phyloP scores from a whole-genome alignment of 345 rosid species.

The Corchorus olitorius region DNA sequence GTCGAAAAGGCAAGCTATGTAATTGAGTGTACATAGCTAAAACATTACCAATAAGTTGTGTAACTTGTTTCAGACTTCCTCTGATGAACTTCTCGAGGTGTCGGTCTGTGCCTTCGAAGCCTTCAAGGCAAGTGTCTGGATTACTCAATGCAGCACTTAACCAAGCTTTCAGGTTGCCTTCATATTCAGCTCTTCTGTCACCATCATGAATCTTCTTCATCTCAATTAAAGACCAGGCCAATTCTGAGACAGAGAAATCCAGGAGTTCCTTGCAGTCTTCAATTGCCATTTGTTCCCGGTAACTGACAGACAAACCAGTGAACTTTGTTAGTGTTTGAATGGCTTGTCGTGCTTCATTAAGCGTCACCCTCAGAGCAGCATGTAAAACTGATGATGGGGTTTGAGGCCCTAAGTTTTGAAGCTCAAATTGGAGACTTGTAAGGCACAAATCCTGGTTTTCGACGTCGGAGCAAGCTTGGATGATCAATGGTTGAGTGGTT shows the following conservation, averaged over 20 bases:
- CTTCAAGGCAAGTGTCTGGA: slow-evolving; percentile 93
- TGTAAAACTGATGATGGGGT: slow-evolving; percentile 50
- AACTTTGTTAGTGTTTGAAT: slow-evolving; percentile 55
- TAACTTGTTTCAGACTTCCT: slow-evolving; percentile 78
- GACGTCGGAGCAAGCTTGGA: slow-evolving; percentile 47
- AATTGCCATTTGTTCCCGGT: slow-evolving; percentile 76
- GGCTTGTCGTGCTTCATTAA: slow-evolving; percentile 69
- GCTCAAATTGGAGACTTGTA: slow-evolving; percentile 41
- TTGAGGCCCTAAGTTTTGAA: slow-evolving; percentile 32
- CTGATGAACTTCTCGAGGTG: slow-evolving; percentile 55
- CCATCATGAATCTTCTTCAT: slow-evolving; percentile 73
- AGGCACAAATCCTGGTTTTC: slow-evolving; percentile 58
- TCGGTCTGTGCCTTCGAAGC: slow-evolving; percentile 82
- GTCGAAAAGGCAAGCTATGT: slow-evolving; percentile 66
- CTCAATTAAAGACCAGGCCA: slow-evolving; percentile 87
- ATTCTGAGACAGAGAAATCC: slow-evolving; percentile 84
- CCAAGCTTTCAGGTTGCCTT: slow-evolving; percentile 83
- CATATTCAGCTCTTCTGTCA: slow-evolving; percentile 30
- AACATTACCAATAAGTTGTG: slow-evolving; percentile 69
- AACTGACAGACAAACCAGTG: slow-evolving; percentile 57
- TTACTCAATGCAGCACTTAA: slow-evolving; percentile 89
- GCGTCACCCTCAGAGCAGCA: slow-evolving; percentile 60
- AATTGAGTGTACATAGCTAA: slow-evolving; percentile 54
- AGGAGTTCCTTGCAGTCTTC: slow-evolving; percentile 93
- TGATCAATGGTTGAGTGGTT: slow-evolving; percentile 40